phyloP scores from a whole-genome alignment of 257 asterid genomes.

The Rubia yunnanensis region DNA sequence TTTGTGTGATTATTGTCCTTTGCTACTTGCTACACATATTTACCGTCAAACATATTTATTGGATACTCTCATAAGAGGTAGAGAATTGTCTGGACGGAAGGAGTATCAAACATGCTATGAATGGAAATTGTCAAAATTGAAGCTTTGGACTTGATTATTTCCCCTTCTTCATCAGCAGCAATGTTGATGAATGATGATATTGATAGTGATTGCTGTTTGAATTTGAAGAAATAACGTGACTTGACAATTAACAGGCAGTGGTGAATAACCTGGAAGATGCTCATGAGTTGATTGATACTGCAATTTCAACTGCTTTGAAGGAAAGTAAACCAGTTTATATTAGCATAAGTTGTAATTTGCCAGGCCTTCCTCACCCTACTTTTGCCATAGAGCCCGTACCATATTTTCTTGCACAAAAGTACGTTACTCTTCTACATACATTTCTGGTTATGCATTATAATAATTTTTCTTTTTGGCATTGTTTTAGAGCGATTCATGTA shows the following conservation, averaged over 20 bases:
- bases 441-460: not conserved
- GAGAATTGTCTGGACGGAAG: too few relatives aligned
- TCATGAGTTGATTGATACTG: slow-evolving; percentile 30
- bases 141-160: too few relatives aligned
- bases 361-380: slow-evolving; percentile 24
- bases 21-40: too few relatives aligned
- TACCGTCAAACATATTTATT: too few relatives aligned
- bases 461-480: not conserved
- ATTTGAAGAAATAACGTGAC: not conserved
- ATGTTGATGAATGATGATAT: not conserved
- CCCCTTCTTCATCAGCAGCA: not conserved
- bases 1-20: too few relatives aligned
- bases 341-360: slow-evolving; percentile 27
- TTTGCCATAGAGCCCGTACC: slow-evolving; percentile 30
- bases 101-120: too few relatives aligned
- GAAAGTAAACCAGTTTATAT: slow-evolving; percentile 29
- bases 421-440: not conserved
- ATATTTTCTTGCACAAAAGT: slow-evolving; percentile 23
- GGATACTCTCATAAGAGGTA: too few relatives aligned
- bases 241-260: slow-evolving; percentile 20
- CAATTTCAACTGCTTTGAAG: slow-evolving; percentile 30
- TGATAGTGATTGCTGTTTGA: not conserved
- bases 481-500: not conserved
- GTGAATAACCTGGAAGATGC: slow-evolving; percentile 25
- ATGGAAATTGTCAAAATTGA: too few relatives aligned